These are phyloP conservation scores for Lentinus brumalis DNA, from an alignment of 768 basidiomycete species.

Conservation along the genomic window DNA sequence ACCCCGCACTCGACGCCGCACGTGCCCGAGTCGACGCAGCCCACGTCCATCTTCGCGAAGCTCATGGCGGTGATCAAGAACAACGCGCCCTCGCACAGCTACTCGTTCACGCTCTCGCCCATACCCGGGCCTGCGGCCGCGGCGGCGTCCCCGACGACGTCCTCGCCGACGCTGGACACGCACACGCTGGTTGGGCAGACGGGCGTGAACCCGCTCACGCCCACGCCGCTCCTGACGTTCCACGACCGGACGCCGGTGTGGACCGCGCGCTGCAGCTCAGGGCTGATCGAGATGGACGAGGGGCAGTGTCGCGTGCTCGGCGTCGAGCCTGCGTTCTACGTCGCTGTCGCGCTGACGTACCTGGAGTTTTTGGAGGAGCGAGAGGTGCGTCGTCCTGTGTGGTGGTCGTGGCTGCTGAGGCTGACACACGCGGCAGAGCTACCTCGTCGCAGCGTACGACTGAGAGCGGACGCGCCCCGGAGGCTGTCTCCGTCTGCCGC, in stretches of 20 bases:
- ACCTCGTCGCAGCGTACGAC: constrained; percentile 34
- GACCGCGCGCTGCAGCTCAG: constrained; percentile 57
- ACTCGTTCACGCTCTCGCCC: constrained; percentile 59
- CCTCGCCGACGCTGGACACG: constrained; percentile 1
- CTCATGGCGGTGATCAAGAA: constrained; percentile 32
- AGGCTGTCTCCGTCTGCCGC: not conserved
- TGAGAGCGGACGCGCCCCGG: constrained; percentile 15
- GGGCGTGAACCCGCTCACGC: constrained; percentile 30
- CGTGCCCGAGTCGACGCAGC: constrained; percentile 19
- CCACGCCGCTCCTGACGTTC: constrained; percentile 61
- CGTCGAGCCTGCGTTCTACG: constrained; percentile 77
- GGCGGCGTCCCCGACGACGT: constrained; percentile 21
- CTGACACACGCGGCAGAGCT: constrained; percentile 27
- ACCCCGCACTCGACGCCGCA: constrained; percentile 31
- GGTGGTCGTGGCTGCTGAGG: not conserved
- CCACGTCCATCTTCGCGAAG: constrained; percentile 28
- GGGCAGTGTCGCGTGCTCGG: constrained; percentile 59
- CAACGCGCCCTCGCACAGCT: constrained; percentile 52
- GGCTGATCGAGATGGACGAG: constrained; percentile 64
- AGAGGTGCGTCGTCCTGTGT: constrained; percentile 52
- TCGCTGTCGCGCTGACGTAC: constrained; percentile 73
- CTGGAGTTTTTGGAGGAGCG: constrained; percentile 76
- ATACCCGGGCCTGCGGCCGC: constrained; percentile 20
- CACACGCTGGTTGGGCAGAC: not conserved
- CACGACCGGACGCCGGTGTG: constrained; percentile 72